phyloP scores from a whole-genome alignment of 2,329 filamentous ascomycete species.

The Exophiala sp. region DNA sequence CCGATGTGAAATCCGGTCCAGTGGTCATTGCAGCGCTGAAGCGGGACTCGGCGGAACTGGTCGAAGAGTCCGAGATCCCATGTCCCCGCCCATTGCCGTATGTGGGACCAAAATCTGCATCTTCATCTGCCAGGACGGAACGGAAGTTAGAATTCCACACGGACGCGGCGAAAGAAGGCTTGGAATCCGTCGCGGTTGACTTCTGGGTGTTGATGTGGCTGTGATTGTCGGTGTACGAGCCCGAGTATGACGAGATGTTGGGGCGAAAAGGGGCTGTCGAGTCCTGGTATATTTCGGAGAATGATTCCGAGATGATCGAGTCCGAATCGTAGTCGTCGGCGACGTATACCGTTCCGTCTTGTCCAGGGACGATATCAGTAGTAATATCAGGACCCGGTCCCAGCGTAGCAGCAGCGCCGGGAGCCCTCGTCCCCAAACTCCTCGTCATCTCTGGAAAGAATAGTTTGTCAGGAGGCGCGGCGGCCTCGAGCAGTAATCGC shows the following conservation, averaged over 20 bases:
- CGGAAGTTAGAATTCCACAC: conserved; percentile 24
- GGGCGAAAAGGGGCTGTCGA: conserved; percentile 69
- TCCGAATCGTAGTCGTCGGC: conserved; percentile 34
- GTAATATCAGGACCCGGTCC: neutral
- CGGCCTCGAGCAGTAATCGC: conserved; percentile 64
- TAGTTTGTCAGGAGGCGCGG: conserved; percentile 62
- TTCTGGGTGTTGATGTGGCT: conserved; percentile 29
- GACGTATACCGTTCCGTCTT: no score
- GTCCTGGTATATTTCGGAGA: conserved; percentile 72
- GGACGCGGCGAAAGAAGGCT: conserved; percentile 10
- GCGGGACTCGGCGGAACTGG: neutral
- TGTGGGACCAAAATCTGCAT: conserved; percentile 32
- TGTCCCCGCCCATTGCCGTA: conserved; percentile 30
- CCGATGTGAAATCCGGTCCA: conserved; percentile 59
- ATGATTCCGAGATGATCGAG: conserved; percentile 58
- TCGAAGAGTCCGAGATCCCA: conserved; percentile 22
- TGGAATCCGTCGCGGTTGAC: neutral
- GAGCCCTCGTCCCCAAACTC: neutral
- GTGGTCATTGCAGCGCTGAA: neutral
- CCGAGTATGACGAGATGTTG: conserved; percentile 62
- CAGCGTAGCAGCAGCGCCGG: neutral
- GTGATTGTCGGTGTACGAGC: conserved; percentile 17
- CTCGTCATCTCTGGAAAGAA: conserved; percentile 62
- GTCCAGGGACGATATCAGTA: no score
- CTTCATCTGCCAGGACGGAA: conserved; percentile 32